phyloP scores from a whole-genome alignment of 2,329 filamentous ascomycete genomes.

The Botrytis cinerea region DNA sequence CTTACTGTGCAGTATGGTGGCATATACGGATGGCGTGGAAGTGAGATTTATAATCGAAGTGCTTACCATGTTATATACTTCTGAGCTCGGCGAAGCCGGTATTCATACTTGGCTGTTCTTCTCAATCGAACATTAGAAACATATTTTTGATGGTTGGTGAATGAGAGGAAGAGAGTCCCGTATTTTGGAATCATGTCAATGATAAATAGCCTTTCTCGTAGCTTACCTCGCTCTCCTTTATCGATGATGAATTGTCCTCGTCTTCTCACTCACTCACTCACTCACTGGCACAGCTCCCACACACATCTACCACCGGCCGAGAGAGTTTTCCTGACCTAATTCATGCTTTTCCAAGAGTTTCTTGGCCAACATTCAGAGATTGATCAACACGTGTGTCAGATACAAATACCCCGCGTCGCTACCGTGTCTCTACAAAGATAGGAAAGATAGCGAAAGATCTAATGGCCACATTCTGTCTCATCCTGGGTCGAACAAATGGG shows the following conservation, averaged over 20 bases:
- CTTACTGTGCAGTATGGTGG: not conserved
- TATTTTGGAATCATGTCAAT: not conserved
- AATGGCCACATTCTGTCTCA: slow-evolving; percentile 7
- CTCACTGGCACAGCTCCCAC: not conserved
- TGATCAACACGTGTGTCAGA: slow-evolving; percentile 5
- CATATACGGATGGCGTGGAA: not conserved
- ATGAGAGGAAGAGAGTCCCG: not conserved
- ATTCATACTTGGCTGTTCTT: not conserved
- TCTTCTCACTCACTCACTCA: not conserved
- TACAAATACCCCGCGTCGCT: not conserved
- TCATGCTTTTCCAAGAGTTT: not conserved
- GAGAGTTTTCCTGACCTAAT: not conserved
- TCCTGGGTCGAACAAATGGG: slow-evolving; percentile 2
- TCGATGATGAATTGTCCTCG: not conserved
- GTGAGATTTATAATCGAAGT: slow-evolving; percentile 8
- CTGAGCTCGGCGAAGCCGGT: not conserved
- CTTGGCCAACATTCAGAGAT: not conserved
- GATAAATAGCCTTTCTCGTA: not conserved
- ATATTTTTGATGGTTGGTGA: not conserved
- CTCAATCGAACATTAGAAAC: not conserved
- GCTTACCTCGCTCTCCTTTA: not conserved
- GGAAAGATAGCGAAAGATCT: slow-evolving; percentile 1
- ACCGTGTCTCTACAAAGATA: not conserved
- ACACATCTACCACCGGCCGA: not conserved
- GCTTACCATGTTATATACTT: not conserved